Percentiles rank a stretch among this genome's conserved stretches.
phyloP scores from a whole-genome alignment of 2,329 filamentous ascomycete genomes.

The Atkinsonella texensis region DNA sequence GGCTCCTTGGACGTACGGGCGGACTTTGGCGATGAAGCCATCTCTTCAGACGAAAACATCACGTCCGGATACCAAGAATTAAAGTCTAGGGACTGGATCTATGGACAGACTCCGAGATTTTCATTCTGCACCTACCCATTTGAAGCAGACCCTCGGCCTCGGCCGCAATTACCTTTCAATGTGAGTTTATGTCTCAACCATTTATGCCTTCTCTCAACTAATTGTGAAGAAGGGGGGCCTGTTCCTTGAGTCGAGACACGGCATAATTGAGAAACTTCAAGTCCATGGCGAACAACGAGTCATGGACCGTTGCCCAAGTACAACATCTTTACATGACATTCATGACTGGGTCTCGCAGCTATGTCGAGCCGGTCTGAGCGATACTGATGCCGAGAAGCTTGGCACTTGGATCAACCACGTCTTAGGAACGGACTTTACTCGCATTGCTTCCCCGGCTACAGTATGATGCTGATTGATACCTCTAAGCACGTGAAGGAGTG shows the following conservation, averaged over 20 bases:
- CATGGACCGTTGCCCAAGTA: not conserved
- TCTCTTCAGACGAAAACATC: slow-evolving; percentile 37
- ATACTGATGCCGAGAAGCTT: slow-evolving; percentile 12
- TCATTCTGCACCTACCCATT: slow-evolving; percentile 52
- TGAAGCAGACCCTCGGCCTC: slow-evolving; percentile 43
- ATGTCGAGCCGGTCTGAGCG: slow-evolving; percentile 14
- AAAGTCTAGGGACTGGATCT: slow-evolving; percentile 62
- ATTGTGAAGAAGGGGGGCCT: slow-evolving; percentile 17
- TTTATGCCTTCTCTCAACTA: not conserved
- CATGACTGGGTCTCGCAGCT: slow-evolving; percentile 16
- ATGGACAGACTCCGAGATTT: slow-evolving; percentile 77
- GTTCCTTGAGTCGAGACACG: slow-evolving; percentile 25
- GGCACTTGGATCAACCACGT: slow-evolving; percentile 20
- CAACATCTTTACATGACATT: slow-evolving; percentile 11
- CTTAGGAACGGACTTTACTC: slow-evolving; percentile 19
- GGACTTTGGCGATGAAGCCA: slow-evolving; percentile 36
- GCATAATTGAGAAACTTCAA: slow-evolving; percentile 21
- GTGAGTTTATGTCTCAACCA: slow-evolving; percentile 20
- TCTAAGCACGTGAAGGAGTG: not conserved
- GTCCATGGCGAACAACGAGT: slow-evolving; percentile 12
- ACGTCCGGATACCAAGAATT: slow-evolving; percentile 19
- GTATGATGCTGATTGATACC: not conserved
- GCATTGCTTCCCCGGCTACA: slow-evolving; percentile 3
- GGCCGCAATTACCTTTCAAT: slow-evolving; percentile 35
- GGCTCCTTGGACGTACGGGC: slow-evolving; percentile 23